Conservation (phyloP, 1,284 basidiomycete species). For the Cystobasidium sp. region DNA sequence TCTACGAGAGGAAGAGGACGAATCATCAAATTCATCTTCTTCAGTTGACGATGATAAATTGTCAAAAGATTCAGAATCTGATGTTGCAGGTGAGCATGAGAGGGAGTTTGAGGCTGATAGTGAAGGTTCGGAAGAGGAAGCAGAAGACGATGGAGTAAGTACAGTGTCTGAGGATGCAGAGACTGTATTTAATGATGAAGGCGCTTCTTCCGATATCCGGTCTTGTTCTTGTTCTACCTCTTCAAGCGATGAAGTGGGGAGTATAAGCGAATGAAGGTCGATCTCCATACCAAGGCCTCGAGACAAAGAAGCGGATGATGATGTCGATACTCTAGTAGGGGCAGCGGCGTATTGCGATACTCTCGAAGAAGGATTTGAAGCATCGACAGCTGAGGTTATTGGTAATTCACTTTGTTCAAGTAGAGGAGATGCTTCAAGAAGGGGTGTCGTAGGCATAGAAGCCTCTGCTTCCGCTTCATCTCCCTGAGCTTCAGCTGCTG, state of each 20-base stretch:
- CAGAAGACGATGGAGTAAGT: background rate
- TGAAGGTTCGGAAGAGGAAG: background rate
- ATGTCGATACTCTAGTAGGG: background rate
- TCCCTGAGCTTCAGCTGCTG: background rate
- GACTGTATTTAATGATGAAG: background rate
- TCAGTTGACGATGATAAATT: background rate
- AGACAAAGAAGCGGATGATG: background rate
- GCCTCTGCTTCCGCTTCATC: background rate
- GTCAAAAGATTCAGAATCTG: slow-evolving; percentile 14
- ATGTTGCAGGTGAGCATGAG: slow-evolving; percentile 11
- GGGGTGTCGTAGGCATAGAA: slow-evolving; percentile 7
- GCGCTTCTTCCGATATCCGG: background rate
- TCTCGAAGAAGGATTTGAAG: background rate
- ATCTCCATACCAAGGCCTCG: slow-evolving; percentile 3
- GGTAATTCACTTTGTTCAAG: slow-evolving; percentile 12
- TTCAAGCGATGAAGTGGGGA: background rate
- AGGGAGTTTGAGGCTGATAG: slow-evolving; percentile 5
- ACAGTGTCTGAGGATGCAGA: background rate
- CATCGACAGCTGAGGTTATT: background rate
- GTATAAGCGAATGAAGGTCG: slow-evolving; percentile 18
- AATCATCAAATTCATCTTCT: slow-evolving; percentile 7
- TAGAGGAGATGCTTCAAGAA: slow-evolving; percentile 10
- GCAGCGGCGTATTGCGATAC: no score
- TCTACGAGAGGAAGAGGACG: background rate
- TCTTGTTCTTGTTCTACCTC: background rate